A percentile compares a stretch with the other conserved stretches of the same genome.
Conservation (phyloP, 805 yeast genomes). For the Metschnikowia amazonensis region DNA sequence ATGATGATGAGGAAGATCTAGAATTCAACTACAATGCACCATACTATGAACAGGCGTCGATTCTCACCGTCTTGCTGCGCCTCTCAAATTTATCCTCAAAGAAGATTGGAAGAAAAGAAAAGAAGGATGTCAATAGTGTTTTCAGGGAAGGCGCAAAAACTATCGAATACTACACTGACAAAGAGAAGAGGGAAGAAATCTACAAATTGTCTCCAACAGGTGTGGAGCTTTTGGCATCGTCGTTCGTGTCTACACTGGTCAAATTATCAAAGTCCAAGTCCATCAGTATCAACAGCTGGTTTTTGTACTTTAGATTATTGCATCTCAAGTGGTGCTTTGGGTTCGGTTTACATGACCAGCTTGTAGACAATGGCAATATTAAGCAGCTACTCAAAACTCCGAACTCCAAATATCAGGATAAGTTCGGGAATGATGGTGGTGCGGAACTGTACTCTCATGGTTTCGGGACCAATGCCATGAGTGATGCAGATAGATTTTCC, state of each 20-base stretch:
- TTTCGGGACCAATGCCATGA: constrained; percentile 13
- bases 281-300: constrained; percentile 49
- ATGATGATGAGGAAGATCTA: constrained; percentile 37
- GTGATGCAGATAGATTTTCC: constrained; percentile 16
- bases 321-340: constrained; percentile 51
- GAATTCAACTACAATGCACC: constrained; percentile 48
- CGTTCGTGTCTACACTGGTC: constrained; percentile 36
- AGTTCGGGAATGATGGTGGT: constrained; percentile 11
- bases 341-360: constrained; percentile 48
- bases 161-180: constrained; percentile 38
- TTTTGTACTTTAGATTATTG: constrained; percentile 44
- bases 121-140: constrained; percentile 54
- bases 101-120: constrained; percentile 58
- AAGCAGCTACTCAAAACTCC: constrained; percentile 37
- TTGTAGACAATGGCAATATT: constrained; percentile 35
- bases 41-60: constrained; percentile 49
- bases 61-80: constrained; percentile 37
- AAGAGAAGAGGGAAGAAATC: constrained; percentile 31
- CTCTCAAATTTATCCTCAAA: constrained; percentile 53
- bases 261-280: constrained; percentile 44
- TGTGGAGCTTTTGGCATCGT: constrained; percentile 26
- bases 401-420: constrained; percentile 18
- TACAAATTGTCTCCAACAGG: constrained; percentile 37
- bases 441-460: constrained; percentile 5
- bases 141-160: constrained; percentile 56